Percentiles rank a stretch among this genome's conserved stretches.
Evolutionary conservation across 345 rosid genomes (phyloP).

Genomic region (Rhodomyrtus tomentosa): DNA sequence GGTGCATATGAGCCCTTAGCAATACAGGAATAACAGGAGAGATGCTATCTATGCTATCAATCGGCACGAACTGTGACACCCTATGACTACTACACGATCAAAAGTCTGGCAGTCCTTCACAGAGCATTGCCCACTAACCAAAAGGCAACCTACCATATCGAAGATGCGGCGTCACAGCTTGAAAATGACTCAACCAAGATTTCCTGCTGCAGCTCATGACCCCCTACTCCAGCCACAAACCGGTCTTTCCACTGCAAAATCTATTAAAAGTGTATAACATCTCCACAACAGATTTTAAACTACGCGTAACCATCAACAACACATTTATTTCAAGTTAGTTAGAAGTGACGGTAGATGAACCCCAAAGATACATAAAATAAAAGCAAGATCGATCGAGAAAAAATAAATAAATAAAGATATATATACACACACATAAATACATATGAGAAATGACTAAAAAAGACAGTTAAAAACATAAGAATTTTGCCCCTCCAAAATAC

Average conservation of each 20-base stretch:
- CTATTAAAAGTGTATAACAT: not conserved
- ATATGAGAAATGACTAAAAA: too few species aligned
- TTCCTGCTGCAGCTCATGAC: not conserved
- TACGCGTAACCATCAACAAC: too few species aligned
- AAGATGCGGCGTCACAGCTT: not conserved
- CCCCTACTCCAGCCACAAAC: not conserved
- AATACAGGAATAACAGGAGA: not conserved
- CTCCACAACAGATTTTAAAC: not conserved
- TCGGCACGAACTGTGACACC: not conserved
- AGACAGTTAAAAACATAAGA: too few species aligned
- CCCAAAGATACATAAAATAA: too few species aligned
- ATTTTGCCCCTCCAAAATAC: too few species aligned
- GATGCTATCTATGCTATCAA: not conserved
- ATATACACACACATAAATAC: too few species aligned
- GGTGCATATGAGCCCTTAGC: not conserved
- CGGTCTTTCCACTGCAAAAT: not conserved
- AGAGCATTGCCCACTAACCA: not conserved
- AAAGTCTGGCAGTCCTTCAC: not conserved
- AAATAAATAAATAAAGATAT: too few species aligned
- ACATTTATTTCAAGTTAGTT: too few species aligned
- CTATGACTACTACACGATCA: not conserved
- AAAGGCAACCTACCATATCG: not conserved
- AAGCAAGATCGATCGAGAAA: too few species aligned
- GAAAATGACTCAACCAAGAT: not conserved
- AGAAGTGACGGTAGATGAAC: too few species aligned